Evolutionary conservation across 2,329 filamentous ascomycete species (phyloP).

Genomic region (Aaosphaeria arxii): DNA sequence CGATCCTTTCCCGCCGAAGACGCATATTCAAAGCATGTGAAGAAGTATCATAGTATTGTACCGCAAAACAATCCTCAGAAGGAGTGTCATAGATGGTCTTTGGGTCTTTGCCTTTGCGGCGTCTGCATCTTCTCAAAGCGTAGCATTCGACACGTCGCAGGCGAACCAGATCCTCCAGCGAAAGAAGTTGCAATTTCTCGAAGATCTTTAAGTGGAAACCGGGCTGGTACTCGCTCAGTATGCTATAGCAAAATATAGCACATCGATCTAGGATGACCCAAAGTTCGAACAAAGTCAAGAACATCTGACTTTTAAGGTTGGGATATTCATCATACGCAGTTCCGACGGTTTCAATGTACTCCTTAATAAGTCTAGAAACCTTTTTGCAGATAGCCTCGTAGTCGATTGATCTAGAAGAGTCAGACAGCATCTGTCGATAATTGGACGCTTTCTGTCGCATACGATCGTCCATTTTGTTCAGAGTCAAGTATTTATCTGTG

Average conservation of each 20-base stretch:
- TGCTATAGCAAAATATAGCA: constrained; percentile 42
- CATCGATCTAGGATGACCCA: constrained; percentile 57
- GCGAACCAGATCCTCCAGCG: constrained; percentile 47
- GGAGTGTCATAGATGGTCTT: constrained; percentile 51
- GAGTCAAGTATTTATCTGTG: neutral
- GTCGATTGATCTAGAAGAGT: neutral
- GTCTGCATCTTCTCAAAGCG: constrained; percentile 38
- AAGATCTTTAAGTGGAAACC: constrained; percentile 50
- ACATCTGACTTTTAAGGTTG: constrained; percentile 50
- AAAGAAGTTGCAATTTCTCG: constrained; percentile 54
- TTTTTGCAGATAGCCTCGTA: neutral
- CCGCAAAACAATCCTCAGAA: constrained; percentile 44
- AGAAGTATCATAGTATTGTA: constrained; percentile 42
- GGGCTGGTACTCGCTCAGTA: constrained; percentile 53
- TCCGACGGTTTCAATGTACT: constrained; percentile 35
- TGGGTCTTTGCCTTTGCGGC: constrained; percentile 5
- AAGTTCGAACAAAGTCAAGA: constrained; percentile 56
- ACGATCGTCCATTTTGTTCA: neutral
- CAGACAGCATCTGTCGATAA: neutral
- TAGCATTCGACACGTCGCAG: constrained; percentile 52
- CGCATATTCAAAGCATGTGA: constrained; percentile 19
- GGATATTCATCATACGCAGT: constrained; percentile 43
- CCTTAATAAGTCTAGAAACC: constrained; percentile 32
- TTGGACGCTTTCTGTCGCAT: too few species aligned
- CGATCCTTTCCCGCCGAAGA: constrained; percentile 33